Conservation (phyloP, 352 stramenopile genomes). For the Pythium myriotylum region DNA sequence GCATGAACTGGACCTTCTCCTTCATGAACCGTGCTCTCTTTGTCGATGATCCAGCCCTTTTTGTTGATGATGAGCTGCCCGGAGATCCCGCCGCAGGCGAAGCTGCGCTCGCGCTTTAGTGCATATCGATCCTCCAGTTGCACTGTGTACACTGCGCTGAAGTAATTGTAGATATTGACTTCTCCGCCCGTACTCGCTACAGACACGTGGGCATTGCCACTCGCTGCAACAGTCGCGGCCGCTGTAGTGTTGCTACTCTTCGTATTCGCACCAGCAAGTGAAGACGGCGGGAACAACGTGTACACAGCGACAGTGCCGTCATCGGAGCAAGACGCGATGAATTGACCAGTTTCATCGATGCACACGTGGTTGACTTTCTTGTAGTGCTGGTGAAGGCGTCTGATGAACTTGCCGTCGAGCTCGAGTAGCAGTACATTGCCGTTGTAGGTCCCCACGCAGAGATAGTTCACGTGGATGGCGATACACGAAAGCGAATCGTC, state of each 20-base stretch:
- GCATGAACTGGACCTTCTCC: constrained; percentile 78
- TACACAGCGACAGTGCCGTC: constrained; percentile 85
- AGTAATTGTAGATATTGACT: constrained; percentile 91
- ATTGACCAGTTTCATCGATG: constrained; percentile 85
- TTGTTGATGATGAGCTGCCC: constrained; percentile 86
- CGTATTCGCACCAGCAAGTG: constrained; percentile 13
- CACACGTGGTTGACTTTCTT: constrained; percentile 88
- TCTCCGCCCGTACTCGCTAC: constrained; percentile 75
- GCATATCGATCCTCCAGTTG: constrained; percentile 80
- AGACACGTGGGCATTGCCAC: constrained; percentile 36
- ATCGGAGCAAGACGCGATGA: constrained; percentile 85
- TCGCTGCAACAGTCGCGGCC: constrained; percentile 10
- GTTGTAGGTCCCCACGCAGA: constrained; percentile 77
- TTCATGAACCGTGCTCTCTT: constrained; percentile 84
- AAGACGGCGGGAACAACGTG: constrained; percentile 56
- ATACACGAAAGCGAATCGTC: constrained; percentile 86
- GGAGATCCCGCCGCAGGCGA: constrained; percentile 76
- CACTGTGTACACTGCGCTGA: constrained; percentile 79
- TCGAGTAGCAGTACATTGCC: constrained; percentile 82
- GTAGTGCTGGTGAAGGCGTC: constrained; percentile 83
- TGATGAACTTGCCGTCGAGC: constrained; percentile 77
- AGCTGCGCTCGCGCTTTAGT: constrained; percentile 79
- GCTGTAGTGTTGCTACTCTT: constrained; percentile 29
- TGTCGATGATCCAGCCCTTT: constrained; percentile 89
- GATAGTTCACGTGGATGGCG: constrained; percentile 79